These are phyloP conservation scores for Zygoascus meyerae DNA, from an alignment of 1,139 yeast genomes.

Conservation along the genomic window DNA sequence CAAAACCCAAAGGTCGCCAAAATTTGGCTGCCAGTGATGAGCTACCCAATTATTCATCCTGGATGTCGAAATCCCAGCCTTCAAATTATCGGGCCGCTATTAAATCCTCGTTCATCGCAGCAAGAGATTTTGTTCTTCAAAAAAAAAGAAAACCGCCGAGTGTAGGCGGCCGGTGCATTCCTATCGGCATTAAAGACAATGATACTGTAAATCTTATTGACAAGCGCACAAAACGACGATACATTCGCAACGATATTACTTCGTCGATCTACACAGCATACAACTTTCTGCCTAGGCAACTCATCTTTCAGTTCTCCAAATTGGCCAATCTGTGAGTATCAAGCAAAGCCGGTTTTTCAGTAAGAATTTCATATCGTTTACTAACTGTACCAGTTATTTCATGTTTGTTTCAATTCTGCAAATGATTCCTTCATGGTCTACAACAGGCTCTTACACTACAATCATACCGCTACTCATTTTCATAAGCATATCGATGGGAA, in stretches of 20 bases:
- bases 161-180: constrained; percentile 69
- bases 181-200: constrained; percentile 40
- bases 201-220: constrained; percentile 42
- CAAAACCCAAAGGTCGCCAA: neutral
- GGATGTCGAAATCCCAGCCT: constrained; percentile 28
- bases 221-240: constrained; percentile 62
- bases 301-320: constrained; percentile 86
- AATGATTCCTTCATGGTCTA: constrained; percentile 96
- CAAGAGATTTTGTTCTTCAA: constrained; percentile 38
- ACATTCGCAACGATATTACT: constrained; percentile 62
- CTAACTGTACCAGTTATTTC: constrained; percentile 43
- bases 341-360: neutral
- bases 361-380: constrained; percentile 3
- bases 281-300: constrained; percentile 81
- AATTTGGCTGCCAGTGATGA: constrained; percentile 17
- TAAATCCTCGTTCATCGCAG: constrained; percentile 7
- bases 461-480: constrained; percentile 82
- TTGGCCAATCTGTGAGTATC: constrained; percentile 62
- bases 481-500: constrained; percentile 80
- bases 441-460: constrained; percentile 95
- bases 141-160: constrained; percentile 46
- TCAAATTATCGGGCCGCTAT: constrained; percentile 12
- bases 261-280: constrained; percentile 81
- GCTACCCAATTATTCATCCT: constrained; percentile 25
- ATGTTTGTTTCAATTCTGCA: constrained; percentile 85